These are phyloP conservation scores for Boletales sp. DNA, from an alignment of 768 basidiomycete species.

Conservation along the genomic window DNA sequence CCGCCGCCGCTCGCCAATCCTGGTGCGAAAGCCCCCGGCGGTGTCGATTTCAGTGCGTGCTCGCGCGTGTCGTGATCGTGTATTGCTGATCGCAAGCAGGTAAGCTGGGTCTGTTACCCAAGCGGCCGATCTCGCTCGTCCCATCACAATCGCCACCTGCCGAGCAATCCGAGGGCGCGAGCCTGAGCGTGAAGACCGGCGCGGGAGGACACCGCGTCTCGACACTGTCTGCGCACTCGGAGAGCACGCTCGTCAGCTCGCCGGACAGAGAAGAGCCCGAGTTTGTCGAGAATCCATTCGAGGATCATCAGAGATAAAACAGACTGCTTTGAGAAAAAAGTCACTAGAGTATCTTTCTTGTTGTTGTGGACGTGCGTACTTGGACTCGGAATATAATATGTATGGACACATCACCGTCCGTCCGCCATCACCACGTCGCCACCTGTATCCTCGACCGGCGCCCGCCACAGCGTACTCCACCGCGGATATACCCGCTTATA, in stretches of 20 bases:
- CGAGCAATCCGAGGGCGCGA: not conserved
- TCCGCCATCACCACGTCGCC: constrained; percentile 29
- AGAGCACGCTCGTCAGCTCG: constrained; percentile 21
- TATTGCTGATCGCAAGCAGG: constrained; percentile 31
- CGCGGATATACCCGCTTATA: constrained; percentile 95
- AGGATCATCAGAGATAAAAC: constrained; percentile 36
- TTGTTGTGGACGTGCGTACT: not conserved
- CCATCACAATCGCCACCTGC: constrained; percentile 29
- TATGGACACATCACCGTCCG: not conserved
- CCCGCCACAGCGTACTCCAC: constrained; percentile 63
- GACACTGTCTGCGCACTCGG: constrained; percentile 3
- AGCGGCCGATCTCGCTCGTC: constrained; percentile 64
- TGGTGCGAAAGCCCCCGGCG: constrained; percentile 4
- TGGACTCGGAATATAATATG: too few relatives aligned
- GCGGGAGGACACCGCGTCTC: constrained; percentile 3
- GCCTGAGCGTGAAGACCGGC: not conserved
- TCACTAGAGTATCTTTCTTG: not conserved
- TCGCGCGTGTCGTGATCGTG: not conserved
- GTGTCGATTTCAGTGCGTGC: constrained; percentile 33
- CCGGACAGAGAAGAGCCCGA: constrained; percentile 55
- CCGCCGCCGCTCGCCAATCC: too few relatives aligned
- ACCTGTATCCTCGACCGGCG: not conserved
- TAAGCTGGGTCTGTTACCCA: constrained; percentile 69
- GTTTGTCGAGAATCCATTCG: constrained; percentile 74
- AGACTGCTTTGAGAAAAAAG: not conserved